These are phyloP conservation scores for Penicillium pancosmium DNA, from an alignment of 495 filamentous ascomycete species.

Conservation along the genomic window DNA sequence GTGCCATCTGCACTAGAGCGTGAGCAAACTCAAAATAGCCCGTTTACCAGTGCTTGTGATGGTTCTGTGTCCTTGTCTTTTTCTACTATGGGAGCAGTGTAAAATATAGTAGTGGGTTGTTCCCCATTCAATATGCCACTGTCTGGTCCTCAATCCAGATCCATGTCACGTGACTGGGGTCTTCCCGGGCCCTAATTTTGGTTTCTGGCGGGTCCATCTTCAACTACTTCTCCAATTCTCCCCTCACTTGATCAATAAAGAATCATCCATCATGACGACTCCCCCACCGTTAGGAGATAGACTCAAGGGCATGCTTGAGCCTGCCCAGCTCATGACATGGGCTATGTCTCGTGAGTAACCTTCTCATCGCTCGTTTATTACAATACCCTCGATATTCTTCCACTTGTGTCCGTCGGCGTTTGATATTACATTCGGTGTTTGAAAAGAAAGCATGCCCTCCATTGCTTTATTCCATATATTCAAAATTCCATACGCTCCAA, in stretches of 20 bases:
- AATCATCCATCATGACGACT: conserved; percentile 15
- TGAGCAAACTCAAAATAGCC: conserved; percentile 19
- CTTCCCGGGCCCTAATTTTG: not conserved
- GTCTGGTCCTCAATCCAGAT: not conserved
- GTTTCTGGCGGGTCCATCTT: not conserved
- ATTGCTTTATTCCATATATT: not conserved
- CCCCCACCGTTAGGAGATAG: conserved; percentile 25
- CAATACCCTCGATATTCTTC: not conserved
- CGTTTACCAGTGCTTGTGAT: conserved; percentile 12
- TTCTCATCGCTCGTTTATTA: not conserved
- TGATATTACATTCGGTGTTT: conserved; percentile 1
- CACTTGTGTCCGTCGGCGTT: not conserved
- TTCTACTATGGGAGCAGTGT: conserved; percentile 4
- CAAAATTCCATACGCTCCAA: not conserved
- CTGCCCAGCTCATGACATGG: conserved; percentile 31
- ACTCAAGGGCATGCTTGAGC: conserved; percentile 31
- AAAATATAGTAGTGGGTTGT: not conserved
- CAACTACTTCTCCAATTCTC: not conserved
- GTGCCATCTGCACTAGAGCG: conserved; percentile 24
- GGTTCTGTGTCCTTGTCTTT: not conserved
- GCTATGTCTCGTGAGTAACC: conserved; percentile 37
- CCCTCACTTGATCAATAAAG: not conserved
- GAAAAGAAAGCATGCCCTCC: not conserved
- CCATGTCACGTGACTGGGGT: not conserved
- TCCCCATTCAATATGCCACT: not conserved